A percentile compares a stretch with the other conserved stretches of the same genome.
These are phyloP conservation scores for Coemansia javaensis DNA, from an alignment of 192 early-diverging fungal genomes.

Conservation along the genomic window DNA sequence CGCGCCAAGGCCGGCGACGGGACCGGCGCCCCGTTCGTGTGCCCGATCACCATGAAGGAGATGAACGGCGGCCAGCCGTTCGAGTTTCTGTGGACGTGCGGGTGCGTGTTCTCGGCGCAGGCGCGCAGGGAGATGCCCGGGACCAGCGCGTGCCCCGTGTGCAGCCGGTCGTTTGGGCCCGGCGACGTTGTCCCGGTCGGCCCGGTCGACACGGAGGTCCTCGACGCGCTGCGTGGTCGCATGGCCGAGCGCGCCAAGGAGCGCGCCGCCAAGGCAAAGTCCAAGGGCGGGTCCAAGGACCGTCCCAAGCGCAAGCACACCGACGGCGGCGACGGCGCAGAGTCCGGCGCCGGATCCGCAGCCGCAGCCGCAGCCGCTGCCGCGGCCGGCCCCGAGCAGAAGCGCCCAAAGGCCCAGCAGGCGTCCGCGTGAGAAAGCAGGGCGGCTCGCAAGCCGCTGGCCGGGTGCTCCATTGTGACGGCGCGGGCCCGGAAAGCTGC, in stretches of 20 bases:
- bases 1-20: slow-evolving; percentile 8
- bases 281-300: neutral
- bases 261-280: neutral
- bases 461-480: too few relatives aligned
- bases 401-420: neutral
- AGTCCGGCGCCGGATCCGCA: too few relatives aligned
- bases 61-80: slow-evolving; percentile 43
- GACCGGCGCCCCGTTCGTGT: slow-evolving; percentile 29
- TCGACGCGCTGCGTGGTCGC: slow-evolving; percentile 9
- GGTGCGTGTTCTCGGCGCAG: slow-evolving; percentile 39
- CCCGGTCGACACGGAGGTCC: slow-evolving; percentile 11
- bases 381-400: neutral
- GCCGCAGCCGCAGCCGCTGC: neutral
- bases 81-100: slow-evolving; percentile 43
- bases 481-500: too few relatives aligned
- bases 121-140: slow-evolving; percentile 36
- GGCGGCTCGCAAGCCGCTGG: too few relatives aligned
- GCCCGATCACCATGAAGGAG: slow-evolving; percentile 48
- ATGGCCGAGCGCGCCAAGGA: slow-evolving; percentile 9
- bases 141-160: slow-evolving; percentile 9
- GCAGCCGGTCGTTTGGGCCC: slow-evolving; percentile 6
- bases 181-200: slow-evolving; percentile 32
- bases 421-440: too few relatives aligned
- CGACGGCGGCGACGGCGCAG: neutral
- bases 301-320: slow-evolving; percentile 1